A percentile compares a stretch with the other conserved stretches of the same genome.
These are phyloP conservation scores for Echeveria elegans DNA, from an alignment of 164 flowering plant species.

Conservation along the genomic window DNA sequence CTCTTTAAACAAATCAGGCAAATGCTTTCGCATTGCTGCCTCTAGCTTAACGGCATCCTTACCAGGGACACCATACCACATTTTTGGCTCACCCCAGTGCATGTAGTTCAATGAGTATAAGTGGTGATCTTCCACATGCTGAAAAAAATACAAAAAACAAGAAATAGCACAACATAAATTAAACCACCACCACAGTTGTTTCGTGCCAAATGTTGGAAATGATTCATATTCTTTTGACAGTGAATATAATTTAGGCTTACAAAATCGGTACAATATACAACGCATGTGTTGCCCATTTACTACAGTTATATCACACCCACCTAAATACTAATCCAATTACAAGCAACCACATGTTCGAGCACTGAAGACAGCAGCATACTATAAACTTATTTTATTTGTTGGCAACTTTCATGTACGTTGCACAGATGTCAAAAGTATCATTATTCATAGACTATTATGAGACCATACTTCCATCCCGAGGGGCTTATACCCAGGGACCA, in stretches of 20 bases:
- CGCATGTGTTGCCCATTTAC: not conserved
- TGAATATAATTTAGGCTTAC: too few species aligned
- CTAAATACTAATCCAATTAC: too few species aligned
- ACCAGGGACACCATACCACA: slow-evolving; percentile 96
- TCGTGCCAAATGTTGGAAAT: not conserved
- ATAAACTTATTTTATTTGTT: too few species aligned
- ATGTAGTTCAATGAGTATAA: slow-evolving; percentile 84
- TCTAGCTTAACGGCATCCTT: slow-evolving; percentile 72
- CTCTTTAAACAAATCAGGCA: slow-evolving; percentile 89
- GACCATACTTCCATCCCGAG: too few species aligned
- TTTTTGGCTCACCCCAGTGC: slow-evolving; percentile 97
- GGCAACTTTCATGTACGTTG: too few species aligned
- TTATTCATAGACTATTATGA: too few species aligned
- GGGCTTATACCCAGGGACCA: too few species aligned
- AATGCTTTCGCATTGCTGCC: slow-evolving; percentile 80
- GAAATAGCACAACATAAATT: not conserved
- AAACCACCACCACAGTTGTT: not conserved
- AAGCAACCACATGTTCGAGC: too few species aligned
- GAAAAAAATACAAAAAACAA: slow-evolving; percentile 7
- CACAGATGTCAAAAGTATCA: too few species aligned
- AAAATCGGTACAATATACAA: too few species aligned
- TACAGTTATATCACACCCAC: not conserved
- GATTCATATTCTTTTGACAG: not conserved
- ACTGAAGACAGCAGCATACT: too few species aligned
- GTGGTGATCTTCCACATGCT: slow-evolving; percentile 99